Conservation (phyloP, 257 asterid species). For the Handroanthus guayacan region DNA sequence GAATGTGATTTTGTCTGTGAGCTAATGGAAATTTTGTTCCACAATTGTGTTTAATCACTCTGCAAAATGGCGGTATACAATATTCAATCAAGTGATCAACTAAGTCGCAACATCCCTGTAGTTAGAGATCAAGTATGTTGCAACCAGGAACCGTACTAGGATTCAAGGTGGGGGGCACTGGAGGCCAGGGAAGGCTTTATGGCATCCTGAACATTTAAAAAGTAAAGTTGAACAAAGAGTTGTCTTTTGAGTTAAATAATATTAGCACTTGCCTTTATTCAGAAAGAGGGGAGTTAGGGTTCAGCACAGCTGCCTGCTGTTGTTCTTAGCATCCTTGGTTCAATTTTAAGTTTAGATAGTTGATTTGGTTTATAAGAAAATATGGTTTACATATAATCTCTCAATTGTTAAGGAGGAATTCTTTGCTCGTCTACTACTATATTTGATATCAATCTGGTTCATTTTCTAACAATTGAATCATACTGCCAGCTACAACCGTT, state of each 20-base stretch:
- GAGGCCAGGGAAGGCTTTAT: neutral
- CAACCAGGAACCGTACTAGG: neutral
- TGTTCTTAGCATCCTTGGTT: too few species aligned
- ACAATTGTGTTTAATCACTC: constrained; percentile 11
- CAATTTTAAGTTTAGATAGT: too few species aligned
- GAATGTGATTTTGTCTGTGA: constrained; percentile 2
- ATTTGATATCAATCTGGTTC: constrained; percentile 3
- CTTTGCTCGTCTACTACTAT: too few species aligned
- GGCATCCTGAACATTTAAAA: neutral
- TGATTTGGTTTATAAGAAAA: too few species aligned
- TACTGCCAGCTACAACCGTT: constrained; percentile 71
- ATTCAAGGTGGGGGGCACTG: neutral
- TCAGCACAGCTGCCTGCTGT: neutral
- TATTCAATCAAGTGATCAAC: constrained; percentile 23
- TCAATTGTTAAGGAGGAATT: too few species aligned
- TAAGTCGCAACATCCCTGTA: neutral
- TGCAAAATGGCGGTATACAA: neutral
- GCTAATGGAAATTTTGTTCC: constrained; percentile 2
- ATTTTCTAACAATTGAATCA: constrained; percentile 27
- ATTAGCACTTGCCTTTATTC: too few species aligned
- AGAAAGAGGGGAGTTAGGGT: neutral
- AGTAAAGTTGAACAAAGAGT: neutral
- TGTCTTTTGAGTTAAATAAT: neutral
- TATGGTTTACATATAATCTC: too few species aligned
- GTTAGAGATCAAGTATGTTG: neutral